Base-by-base conservation (phyloP, 2,329 filamentous ascomycete species). In the Trichocomaceae sp. region DNA sequence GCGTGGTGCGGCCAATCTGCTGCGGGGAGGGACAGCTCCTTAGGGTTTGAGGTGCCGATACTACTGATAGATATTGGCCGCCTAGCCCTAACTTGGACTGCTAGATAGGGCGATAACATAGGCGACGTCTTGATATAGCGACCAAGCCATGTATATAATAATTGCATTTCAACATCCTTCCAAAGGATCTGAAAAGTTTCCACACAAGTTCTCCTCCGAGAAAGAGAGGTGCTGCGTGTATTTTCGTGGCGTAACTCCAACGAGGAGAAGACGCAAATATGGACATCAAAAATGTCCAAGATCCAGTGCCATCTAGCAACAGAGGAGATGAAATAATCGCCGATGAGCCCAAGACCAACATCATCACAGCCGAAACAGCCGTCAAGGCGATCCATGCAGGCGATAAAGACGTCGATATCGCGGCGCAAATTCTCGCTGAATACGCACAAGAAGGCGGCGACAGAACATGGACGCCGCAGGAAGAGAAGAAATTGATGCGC, bases 401-500 rank as follows among this genome's bases (percentile, higher is more conserved):
- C 35, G 48, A 50, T 19, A 50, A 41, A 17, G 19, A 31, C 35
- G 48, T 41, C 9, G 48, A 50, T n/a, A 50, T 50, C 12, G 48
- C 48, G 2, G 48, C 48, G 9, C 48, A 50, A 50, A 50, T 50
- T n/a, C 26, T 50, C n/a, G 48, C 48, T 20, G 20, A 50, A 39
- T 50, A 50, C 29, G 48, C 19, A 3, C 31, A 41, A 6, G 48
- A 50, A 39, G 26, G 17, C 13, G 22, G 35, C 20, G 20, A 13
- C 4, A 20, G 37, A 5, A 29, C 48, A 7, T 50, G 48, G 48
- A 26, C 48, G 12, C 13, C 48, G 2, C 33, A 50, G 35, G 48
- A 50, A 20, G 48, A 50, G n/a, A 50, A 50, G 35, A 50, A 50
- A 26, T 19, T 50, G 19, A 50, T 50, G 22, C 48, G 48, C 12